phyloP scores from a whole-genome alignment of 2,329 filamentous ascomycete genomes.

The Colletotrichum spaethianum region DNA sequence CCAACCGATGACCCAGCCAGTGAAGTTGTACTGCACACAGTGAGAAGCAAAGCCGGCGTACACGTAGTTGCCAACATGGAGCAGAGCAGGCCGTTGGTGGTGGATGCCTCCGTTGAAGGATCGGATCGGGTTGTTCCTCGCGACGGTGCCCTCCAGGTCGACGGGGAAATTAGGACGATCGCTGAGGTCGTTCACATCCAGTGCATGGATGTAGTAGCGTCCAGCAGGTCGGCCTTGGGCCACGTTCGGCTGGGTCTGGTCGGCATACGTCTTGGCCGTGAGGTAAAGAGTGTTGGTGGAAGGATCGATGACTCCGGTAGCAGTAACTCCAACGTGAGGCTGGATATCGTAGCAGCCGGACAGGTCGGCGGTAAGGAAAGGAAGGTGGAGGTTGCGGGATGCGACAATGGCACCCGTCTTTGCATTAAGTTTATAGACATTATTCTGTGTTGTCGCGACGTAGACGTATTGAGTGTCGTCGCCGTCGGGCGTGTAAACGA shows the following conservation, averaged over 20 bases:
- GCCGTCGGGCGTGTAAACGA: constrained; percentile 62
- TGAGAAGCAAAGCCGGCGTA: constrained; percentile 69
- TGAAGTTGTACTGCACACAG: constrained; percentile 70
- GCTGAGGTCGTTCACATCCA: constrained; percentile 55
- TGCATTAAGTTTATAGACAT: constrained; percentile 69
- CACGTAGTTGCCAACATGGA: constrained; percentile 61
- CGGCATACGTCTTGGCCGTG: constrained; percentile 58
- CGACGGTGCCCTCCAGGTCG: constrained; percentile 60
- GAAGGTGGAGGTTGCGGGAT: constrained; percentile 62
- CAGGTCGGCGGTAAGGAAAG: constrained; percentile 64
- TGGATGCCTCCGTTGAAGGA: constrained; percentile 67
- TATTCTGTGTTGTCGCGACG: constrained; percentile 70
- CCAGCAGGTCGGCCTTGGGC: constrained; percentile 53
- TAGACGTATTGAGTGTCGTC: constrained; percentile 67
- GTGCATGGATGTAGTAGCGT: constrained; percentile 55
- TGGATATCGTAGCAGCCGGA: constrained; percentile 64
- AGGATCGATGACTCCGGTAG: constrained; percentile 62
- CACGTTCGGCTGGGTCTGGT: constrained; percentile 48
- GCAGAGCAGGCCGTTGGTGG: constrained; percentile 65
- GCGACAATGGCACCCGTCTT: constrained; percentile 67
- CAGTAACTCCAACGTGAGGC: constrained; percentile 61
- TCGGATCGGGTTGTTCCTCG: constrained; percentile 62
- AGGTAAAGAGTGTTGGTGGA: constrained; percentile 60
- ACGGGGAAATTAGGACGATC: constrained; percentile 62
- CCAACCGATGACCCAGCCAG: constrained; percentile 65